Evolutionary conservation across 2,329 filamentous ascomycete species (phyloP), one percentile per base, ranked within the genome.

Genomic region (Neopestalotiopsis rosae): DNA sequence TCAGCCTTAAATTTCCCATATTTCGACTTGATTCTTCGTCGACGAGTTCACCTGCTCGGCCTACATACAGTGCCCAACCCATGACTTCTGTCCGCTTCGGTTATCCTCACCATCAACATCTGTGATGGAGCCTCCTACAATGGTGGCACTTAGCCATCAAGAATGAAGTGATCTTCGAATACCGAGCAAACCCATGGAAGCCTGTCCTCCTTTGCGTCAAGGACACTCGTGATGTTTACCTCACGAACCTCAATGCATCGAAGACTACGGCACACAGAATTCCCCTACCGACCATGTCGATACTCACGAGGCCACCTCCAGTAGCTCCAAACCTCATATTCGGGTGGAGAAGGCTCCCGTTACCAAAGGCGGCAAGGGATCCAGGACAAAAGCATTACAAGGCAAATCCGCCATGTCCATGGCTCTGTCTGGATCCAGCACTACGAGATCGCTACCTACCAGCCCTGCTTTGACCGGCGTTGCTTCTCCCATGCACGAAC

Each of bases 381-480:
- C 67, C n/a, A 76, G 76, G 56, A 13, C 58, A 13, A 69, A 69
- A 45, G 69, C 77, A 3, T 72, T 76, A 4, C 57, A 73, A 4
- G 76, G 77, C 14, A 85, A 81, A 72, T 75, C 76, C 28, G 76
- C 78, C 67, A 87, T 85, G 76, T 76, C 78, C 49, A 85, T 81
- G 72, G 77, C 84, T 5, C 73, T 86, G 63, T 80, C 82, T 10
- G 79, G 78, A 63, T 77, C 77, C 49, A 61, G 65, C 40, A 79
- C 82, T 14, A 79, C 81, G 61, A 76, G 81, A 69, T 86, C 85
- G 13, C 78, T 85, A 42, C 86, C 89, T 1, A 78, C 86, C 2
- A 90, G 88, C 66, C 89, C 89, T 2, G 85, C 85, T 32, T 79
- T 89, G 59, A 87, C 84, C 68, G 85, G 84, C 17, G 77, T 84